Conservation (phyloP, 768 basidiomycete genomes). For the Trametes cubensis region DNA sequence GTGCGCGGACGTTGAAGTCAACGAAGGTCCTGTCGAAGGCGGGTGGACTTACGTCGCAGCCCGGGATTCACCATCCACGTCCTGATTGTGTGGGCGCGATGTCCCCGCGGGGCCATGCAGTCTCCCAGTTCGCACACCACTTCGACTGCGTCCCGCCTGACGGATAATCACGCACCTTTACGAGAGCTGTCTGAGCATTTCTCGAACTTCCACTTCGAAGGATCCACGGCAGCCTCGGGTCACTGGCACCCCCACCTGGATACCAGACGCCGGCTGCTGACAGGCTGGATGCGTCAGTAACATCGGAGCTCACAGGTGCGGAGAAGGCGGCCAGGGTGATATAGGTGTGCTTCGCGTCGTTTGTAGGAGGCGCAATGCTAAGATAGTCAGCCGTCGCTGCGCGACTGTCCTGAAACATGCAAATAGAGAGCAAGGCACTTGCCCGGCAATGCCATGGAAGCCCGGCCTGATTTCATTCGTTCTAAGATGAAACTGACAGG, state of each 20-base stretch:
- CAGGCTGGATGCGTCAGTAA: no score
- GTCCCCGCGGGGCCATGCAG: slow-evolving; percentile 12
- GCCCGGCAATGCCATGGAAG: slow-evolving; percentile 13
- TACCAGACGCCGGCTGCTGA: background rate
- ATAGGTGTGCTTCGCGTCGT: background rate
- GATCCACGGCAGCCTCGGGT: slow-evolving; percentile 20
- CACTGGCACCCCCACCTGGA: background rate
- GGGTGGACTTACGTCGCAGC: background rate
- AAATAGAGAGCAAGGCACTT: background rate
- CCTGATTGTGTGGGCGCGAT: background rate
- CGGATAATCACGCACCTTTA: slow-evolving; percentile 9
- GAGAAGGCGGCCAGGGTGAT: background rate
- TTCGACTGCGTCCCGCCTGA: background rate
- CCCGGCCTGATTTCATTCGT: slow-evolving; percentile 9
- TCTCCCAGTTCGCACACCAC: background rate
- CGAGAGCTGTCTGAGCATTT: background rate
- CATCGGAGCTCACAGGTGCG: slow-evolving; percentile 8
- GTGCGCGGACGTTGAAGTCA: slow-evolving; percentile 3
- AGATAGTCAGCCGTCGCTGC: background rate
- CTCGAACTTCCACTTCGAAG: background rate
- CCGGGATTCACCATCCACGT: slow-evolving; percentile 4
- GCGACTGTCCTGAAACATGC: background rate
- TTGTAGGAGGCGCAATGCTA: background rate
- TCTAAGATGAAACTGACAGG: slow-evolving; percentile 3
- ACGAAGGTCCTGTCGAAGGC: background rate